Evolutionary conservation across 495 filamentous ascomycete genomes (phyloP), one percentile per base, ranked within the genome.

Genomic region (Parathielavia hyrcaniae): DNA sequence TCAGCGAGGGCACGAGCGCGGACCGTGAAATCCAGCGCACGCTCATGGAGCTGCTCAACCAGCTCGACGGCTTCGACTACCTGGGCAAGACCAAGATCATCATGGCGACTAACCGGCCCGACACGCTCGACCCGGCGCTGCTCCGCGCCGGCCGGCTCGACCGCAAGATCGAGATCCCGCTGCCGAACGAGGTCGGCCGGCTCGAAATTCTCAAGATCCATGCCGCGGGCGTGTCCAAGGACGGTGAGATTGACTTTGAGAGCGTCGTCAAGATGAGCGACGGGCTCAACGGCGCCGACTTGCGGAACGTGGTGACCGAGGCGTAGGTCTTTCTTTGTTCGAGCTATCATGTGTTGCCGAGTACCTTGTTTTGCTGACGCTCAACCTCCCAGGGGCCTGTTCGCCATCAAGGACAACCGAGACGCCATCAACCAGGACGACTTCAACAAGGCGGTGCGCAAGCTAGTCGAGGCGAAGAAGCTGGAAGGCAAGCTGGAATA

Each of bases 181-280:
- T 99, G 44, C 95, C 95, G n/a, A 99, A 99, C 67, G 95, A 99
- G 76, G 93, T 97, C 36, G 95, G 95, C 49, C 83, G 95, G 50
- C 76, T 99, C 62, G 95, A 99, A 76, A 97, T 99, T 75, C 77
- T 99, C 71, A 99, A 99, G 83, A 99, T 99, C 61, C 95, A 99
- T 69, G 83, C 95, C 13, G 84, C 83, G 44, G 83, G 86, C 51
- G 95, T 97, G 16, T 80, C 86, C 43, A 81, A 88, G 49, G 93
- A 97, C 50, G 93, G 93, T 9, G 95, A 99, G 61, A 92, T 99
- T 69, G 95, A 99, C 74, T 97, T 95, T 69, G 95, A 99, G 81
- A 96, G 90, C 67, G 89, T 99, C 34, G 95, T 99, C 68, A 99
- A 99, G 82, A 99, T 99, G 95, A 95, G 89, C 64, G 95, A 99